Percentiles rank a stretch among this genome's conserved stretches.
These are phyloP conservation scores for Pilobolus umbonatus DNA, from an alignment of 192 early-diverging fungal species.

Conservation along the genomic window DNA sequence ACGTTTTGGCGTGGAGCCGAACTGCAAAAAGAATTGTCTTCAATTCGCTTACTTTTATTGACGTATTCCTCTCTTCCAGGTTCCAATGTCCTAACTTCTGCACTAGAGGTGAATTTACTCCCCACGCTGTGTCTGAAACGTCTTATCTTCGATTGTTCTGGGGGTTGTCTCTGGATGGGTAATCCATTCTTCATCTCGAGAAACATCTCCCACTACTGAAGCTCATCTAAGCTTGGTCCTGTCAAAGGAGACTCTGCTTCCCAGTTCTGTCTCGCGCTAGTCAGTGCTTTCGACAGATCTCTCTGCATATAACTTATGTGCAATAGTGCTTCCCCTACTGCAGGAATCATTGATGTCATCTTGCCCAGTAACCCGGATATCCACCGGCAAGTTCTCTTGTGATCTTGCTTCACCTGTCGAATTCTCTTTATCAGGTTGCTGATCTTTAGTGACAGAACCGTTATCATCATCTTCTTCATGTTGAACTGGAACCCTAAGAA, in stretches of 20 bases:
- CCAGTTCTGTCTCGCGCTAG: too few relatives aligned
- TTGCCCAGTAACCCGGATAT: slow-evolving; percentile 9
- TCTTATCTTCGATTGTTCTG: background rate
- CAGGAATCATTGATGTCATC: slow-evolving; percentile 9
- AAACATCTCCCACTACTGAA: background rate
- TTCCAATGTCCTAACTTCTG: background rate
- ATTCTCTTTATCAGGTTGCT: slow-evolving; percentile 2
- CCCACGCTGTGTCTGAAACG: background rate
- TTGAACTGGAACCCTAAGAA: slow-evolving; percentile 17
- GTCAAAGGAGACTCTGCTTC: too few relatives aligned
- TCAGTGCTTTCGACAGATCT: background rate
- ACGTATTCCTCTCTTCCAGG: background rate
- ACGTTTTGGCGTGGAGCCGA: background rate
- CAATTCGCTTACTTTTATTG: background rate
- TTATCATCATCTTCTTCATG: slow-evolving; percentile 1
- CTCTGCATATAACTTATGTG: slow-evolving; percentile 11
- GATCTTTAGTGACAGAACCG: background rate
- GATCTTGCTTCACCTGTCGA: background rate
- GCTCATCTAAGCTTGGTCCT: background rate
- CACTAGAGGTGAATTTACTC: background rate
- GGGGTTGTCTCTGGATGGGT: background rate
- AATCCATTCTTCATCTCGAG: background rate
- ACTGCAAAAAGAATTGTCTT: background rate
- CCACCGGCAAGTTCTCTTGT: background rate
- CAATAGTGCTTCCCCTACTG: slow-evolving; percentile 11